Percentiles rank a stretch among this genome's conserved stretches.
Evolutionary conservation across 2,329 filamentous ascomycete genomes (phyloP).

Genomic region (Cladosporium phlei): DNA sequence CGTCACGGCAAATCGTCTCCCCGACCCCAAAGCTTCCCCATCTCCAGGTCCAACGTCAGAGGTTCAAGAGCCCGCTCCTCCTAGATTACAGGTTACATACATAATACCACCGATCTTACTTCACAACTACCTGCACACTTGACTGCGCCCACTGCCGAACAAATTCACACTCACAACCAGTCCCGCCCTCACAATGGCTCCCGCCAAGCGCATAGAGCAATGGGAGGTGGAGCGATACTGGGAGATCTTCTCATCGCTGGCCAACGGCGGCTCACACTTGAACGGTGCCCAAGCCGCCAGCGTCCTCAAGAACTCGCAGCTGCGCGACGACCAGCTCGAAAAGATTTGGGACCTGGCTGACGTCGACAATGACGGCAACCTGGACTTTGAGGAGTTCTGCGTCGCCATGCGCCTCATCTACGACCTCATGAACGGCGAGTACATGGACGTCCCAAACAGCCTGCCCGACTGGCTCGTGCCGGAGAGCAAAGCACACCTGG

Average conservation of each 20-base stretch:
- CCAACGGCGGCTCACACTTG: slow-evolving; percentile 59
- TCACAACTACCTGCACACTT: background rate
- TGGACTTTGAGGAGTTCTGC: slow-evolving; percentile 99
- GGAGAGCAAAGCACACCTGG: slow-evolving; percentile 86
- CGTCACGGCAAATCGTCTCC: slow-evolving; percentile 5
- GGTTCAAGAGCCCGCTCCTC: slow-evolving; percentile 8
- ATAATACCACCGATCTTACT: background rate
- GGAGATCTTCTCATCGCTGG: slow-evolving; percentile 70
- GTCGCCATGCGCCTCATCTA: slow-evolving; percentile 98
- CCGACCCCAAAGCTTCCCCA: no score
- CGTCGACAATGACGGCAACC: slow-evolving; percentile 92
- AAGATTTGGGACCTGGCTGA: slow-evolving; percentile 95
- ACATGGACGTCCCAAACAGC: slow-evolving; percentile 75
- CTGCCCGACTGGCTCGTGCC: slow-evolving; percentile 96
- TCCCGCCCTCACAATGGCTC: slow-evolving; percentile 23
- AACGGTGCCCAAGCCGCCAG: slow-evolving; percentile 66
- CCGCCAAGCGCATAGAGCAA: slow-evolving; percentile 58
- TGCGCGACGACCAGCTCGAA: slow-evolving; percentile 82
- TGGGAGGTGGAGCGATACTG: slow-evolving; percentile 74
- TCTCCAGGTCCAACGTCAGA: slow-evolving; percentile 7
- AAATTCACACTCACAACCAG: background rate
- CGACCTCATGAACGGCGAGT: slow-evolving; percentile 93
- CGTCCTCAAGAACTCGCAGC: slow-evolving; percentile 67
- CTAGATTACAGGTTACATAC: no score
- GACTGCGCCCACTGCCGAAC: background rate